Evolutionary conservation across 192 early-diverging fungal genomes (phyloP).

Genomic region (Allomyces arbusculus): DNA sequence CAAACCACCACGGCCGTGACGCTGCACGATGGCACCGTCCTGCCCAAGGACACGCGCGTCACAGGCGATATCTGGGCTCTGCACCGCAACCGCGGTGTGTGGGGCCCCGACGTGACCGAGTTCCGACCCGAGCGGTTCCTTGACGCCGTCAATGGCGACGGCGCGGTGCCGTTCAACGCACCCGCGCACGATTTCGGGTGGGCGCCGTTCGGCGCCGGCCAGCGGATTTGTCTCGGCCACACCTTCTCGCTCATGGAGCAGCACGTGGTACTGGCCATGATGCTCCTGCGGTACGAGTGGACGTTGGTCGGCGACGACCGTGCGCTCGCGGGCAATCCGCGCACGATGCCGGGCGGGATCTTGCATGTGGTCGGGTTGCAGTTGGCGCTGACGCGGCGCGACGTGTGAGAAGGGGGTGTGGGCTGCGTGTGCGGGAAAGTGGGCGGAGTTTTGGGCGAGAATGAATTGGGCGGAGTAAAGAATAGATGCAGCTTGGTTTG

Average conservation of each 20-base stretch:
- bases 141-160: slow-evolving; percentile 1
- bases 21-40: slow-evolving; percentile 10
- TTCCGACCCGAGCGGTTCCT: slow-evolving; percentile 27
- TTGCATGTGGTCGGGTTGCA: not conserved
- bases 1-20: too few relatives aligned
- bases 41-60: slow-evolving; percentile 17
- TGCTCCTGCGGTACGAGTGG: slow-evolving; percentile 1
- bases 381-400: not conserved
- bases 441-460: too few relatives aligned
- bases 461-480: too few relatives aligned
- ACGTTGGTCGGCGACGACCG: not conserved
- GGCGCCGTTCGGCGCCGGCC: slow-evolving; percentile 8
- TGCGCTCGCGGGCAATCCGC: not conserved
- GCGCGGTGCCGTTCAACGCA: slow-evolving; percentile 3
- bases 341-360: not conserved
- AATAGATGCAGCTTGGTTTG: too few relatives aligned
- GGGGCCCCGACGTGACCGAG: slow-evolving; percentile 16
- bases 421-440: too few relatives aligned
- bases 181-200: not conserved
- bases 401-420: not conserved
- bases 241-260: slow-evolving; percentile 6
- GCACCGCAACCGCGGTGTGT: slow-evolving; percentile 18
- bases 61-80: slow-evolving; percentile 19
- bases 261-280: slow-evolving; percentile 6
- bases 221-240: slow-evolving; percentile 4